Evolutionary conservation across 352 stramenopile species (phyloP).

Genomic region (Detonula confervacea): DNA sequence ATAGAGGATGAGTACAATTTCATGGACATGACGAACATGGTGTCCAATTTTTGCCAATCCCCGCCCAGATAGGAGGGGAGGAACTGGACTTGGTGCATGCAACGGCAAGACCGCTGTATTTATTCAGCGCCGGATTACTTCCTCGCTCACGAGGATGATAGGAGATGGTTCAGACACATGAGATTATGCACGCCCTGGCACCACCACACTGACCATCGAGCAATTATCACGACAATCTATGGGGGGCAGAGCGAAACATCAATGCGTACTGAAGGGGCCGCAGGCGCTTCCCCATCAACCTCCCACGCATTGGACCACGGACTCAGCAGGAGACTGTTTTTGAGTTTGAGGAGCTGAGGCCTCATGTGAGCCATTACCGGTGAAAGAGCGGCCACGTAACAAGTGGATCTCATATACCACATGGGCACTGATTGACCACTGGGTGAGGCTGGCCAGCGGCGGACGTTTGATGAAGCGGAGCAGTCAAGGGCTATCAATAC

Average conservation of each 20-base stretch:
- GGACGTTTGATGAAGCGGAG: neutral
- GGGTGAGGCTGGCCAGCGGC: neutral
- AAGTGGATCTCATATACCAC: too few relatives aligned
- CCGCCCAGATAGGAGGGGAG: too few relatives aligned
- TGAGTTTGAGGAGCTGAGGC: neutral
- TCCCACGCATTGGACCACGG: neutral
- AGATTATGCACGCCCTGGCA: neutral
- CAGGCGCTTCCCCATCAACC: neutral
- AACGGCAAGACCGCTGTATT: too few relatives aligned
- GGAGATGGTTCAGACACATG: neutral
- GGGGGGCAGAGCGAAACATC: neutral
- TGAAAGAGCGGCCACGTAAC: too few relatives aligned
- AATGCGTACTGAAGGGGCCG: neutral
- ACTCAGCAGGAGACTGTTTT: neutral
- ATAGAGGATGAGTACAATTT: slow-evolving; percentile 15
- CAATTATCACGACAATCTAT: neutral
- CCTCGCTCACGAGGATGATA: neutral
- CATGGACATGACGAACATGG: slow-evolving; percentile 4
- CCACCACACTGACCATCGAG: slow-evolving; percentile 1
- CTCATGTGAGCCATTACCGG: too few relatives aligned
- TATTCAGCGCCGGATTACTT: slow-evolving; percentile 20
- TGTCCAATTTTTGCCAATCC: neutral
- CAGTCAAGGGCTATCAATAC: too few relatives aligned
- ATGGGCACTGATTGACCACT: neutral
- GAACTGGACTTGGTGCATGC: too few relatives aligned